Percentiles rank a stretch among this genome's conserved stretches.
phyloP scores from a whole-genome alignment of 108 stramenopile genomes.

The Chaetoceros tenuissimus region DNA sequence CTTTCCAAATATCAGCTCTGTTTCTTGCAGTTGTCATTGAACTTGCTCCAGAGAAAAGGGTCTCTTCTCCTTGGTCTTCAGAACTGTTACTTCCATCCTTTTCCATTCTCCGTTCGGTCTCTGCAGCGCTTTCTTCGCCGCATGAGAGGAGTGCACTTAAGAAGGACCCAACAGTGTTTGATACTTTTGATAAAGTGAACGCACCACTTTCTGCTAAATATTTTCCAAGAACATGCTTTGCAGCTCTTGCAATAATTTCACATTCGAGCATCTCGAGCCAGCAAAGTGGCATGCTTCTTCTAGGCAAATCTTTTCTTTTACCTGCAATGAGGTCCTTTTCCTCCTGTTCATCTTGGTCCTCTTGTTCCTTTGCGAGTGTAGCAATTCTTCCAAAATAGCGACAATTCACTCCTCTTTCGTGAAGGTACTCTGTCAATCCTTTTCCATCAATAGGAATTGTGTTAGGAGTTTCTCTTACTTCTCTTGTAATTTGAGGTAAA shows the following conservation, averaged over 20 bases:
- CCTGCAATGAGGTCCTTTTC: conserved; percentile 34
- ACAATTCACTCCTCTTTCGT: conserved; percentile 90
- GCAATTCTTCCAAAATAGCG: conserved; percentile 92
- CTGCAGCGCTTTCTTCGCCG: conserved; percentile 73
- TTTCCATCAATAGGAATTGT: conserved; percentile 71
- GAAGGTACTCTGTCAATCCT: conserved; percentile 74
- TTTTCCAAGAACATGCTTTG: conserved; percentile 80
- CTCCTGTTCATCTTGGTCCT: conserved; percentile 47
- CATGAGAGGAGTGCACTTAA: conserved; percentile 77
- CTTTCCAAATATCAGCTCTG: conserved; percentile 58
- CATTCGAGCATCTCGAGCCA: conserved; percentile 93
- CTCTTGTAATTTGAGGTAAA: conserved; percentile 64
- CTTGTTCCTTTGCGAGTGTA: conserved; percentile 65
- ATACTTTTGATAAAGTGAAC: conserved; percentile 43
- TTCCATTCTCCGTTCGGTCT: conserved; percentile 53
- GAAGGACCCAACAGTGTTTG: conserved; percentile 74
- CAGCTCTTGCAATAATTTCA: conserved; percentile 94
- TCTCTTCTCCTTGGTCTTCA: conserved; percentile 13
- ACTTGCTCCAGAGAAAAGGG: conserved; percentile 28
- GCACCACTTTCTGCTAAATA: conserved; percentile 56
- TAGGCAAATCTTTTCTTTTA: conserved; percentile 16
- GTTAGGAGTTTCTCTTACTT: conserved; percentile 44
- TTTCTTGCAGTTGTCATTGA: conserved; percentile 22
- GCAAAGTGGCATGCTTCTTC: conserved; percentile 71
- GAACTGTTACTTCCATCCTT: conserved; percentile 22